Evolutionary conservation across 345 rosid species (phyloP).

Genomic region (Pistacia atlantica): DNA sequence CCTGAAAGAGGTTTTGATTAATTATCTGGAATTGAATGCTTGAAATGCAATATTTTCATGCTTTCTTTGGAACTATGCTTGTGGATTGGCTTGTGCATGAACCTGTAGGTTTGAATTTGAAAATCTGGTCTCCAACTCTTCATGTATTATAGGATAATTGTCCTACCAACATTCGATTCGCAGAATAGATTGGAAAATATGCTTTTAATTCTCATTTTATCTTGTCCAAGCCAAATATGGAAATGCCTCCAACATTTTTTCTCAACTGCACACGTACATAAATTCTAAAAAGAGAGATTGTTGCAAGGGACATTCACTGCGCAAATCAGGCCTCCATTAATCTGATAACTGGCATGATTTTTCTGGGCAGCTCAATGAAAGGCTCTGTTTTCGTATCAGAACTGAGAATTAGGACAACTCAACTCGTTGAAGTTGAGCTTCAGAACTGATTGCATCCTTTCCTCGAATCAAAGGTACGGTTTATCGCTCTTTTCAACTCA

Average conservation of each 20-base stretch:
- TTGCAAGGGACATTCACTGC: no score
- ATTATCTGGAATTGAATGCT: background rate
- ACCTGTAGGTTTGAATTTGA: no score
- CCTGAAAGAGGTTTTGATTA: background rate
- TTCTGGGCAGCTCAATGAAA: no score
- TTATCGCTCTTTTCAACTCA: no score
- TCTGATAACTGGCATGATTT: no score
- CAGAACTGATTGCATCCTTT: background rate
- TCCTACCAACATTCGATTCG: background rate
- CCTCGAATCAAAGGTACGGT: background rate
- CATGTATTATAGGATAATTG: background rate
- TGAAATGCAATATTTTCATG: background rate
- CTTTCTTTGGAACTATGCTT: background rate
- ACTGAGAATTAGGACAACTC: background rate
- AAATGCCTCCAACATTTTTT: no score
- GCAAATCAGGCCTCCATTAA: no score
- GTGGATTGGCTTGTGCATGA: background rate
- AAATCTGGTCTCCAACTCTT: no score
- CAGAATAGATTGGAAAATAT: no score
- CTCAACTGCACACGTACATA: no score
- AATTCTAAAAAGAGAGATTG: no score
- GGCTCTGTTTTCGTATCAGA: background rate
- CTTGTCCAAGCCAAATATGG: background rate
- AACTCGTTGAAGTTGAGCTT: background rate
- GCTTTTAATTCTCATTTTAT: no score